Base-by-base conservation (phyloP, 2,329 filamentous ascomycete species). In the Rhytidhysteron rufulum region DNA sequence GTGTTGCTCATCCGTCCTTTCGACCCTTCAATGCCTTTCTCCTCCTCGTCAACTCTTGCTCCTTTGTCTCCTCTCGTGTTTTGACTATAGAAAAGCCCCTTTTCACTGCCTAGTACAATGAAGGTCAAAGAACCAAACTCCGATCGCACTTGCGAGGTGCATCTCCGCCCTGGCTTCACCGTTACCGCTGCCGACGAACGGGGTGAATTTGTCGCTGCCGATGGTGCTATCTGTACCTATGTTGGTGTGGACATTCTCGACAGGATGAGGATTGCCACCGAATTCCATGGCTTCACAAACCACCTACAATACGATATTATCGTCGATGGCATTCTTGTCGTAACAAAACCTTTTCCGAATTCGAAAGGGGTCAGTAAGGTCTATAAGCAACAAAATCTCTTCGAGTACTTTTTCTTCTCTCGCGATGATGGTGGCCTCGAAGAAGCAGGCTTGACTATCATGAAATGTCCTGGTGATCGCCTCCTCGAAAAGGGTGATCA, bases 301-400 rank as follows among this genome's bases (percentile, higher is more conserved):
- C 25, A 41, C 3, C 49, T 60, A 2, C 49, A 53, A 6, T 52
- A 63, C 22, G 68, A 72, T 39, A 49, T 65, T 10, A 18, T 63
- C 0, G 50, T 67, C 0, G 69, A 72, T 33, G 68, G 66, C 2
- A 32, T 67, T 36, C 36, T 61, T 42, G 54, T 57, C 6, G 57
- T 54, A 27, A 17, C 50, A 0, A 31, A 37, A 27, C 24, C 7
- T 15, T 38, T 39, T 0, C 48, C 36, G 31, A 17, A 17, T 1
- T 38, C 44, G 1, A 55, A 53, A 19, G 25, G 21, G 0, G 50
- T 55, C 1, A 39, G 34, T n/a, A 16, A 6, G 3, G 4, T 24
- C 0, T 48, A 57, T 16, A 51, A 49, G 22, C 45, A 57, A 40
- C 40, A 60, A 43, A 41, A 59, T 54, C 39, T 25, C 1, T 37